phyloP scores from a whole-genome alignment of 305 asterid genomes.

The Fraxinus sp. region DNA sequence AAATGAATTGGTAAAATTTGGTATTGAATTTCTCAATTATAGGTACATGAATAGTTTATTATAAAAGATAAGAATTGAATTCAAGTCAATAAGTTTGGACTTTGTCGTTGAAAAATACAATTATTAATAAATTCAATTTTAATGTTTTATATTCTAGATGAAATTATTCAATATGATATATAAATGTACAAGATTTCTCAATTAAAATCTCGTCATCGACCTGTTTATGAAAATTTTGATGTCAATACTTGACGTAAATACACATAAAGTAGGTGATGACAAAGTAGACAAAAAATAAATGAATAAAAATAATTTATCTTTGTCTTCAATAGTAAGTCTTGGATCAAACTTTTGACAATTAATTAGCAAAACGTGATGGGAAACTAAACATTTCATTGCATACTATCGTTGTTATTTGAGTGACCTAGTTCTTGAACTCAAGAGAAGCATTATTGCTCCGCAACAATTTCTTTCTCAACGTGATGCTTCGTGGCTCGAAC shows the following conservation, averaged over 20 bases:
- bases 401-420: not conserved
- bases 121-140: too few relatives aligned
- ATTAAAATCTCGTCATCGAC: not conserved
- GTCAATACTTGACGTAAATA: too few relatives aligned
- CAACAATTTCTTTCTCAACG: too few relatives aligned
- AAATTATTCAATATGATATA: not conserved
- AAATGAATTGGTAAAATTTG: not conserved
- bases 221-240: not conserved
- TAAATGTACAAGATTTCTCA: not conserved
- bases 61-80: too few relatives aligned
- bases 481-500: not conserved
- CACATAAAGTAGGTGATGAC: not conserved
- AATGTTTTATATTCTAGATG: not conserved
- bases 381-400: too few relatives aligned
- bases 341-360: not conserved
- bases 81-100: not conserved
- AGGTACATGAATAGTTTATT: not conserved
- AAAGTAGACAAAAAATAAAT: too few relatives aligned
- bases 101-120: not conserved
- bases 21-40: not conserved
- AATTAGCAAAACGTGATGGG: too few relatives aligned
- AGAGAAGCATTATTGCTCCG: too few relatives aligned
- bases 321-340: too few relatives aligned
- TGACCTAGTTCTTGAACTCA: not conserved
- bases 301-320: too few relatives aligned